Percentiles rank a stretch among this genome's conserved stretches.
Conservation (phyloP, 257 asterid genomes). For the Solanum chiquidenum region DNA sequence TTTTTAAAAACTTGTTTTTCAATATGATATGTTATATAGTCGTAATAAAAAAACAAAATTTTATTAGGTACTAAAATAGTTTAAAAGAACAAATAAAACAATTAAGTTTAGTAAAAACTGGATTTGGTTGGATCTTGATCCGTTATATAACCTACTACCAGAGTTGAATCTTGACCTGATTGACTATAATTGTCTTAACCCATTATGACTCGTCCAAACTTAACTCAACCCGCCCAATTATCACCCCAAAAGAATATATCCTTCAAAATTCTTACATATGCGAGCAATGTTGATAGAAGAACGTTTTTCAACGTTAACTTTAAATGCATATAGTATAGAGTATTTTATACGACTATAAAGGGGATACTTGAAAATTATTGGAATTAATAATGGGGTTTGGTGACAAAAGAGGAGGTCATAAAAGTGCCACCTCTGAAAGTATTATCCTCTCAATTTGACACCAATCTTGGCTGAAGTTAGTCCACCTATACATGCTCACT, state of each 20-base stretch:
- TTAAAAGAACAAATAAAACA: no score
- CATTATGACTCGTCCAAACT: no score
- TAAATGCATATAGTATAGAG: background rate
- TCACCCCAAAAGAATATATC: accelerated
- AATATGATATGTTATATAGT: no score
- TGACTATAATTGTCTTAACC: no score
- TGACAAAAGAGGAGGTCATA: background rate
- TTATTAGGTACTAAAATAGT: no score
- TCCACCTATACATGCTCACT: background rate
- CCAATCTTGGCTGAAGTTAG: background rate
- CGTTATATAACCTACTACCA: no score
- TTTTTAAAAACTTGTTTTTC: no score
- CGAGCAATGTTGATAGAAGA: background rate
- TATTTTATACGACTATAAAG: background rate
- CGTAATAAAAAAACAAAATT: no score
- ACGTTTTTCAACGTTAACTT: background rate
- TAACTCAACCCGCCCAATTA: no score
- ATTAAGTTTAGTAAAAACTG: no score
- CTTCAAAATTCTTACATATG: background rate
- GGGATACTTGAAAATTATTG: background rate
- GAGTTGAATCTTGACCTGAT: no score
- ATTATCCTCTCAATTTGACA: background rate
- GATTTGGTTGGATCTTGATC: no score
- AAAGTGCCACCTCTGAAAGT: background rate
- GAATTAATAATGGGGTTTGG: background rate